phyloP scores from a whole-genome alignment of 768 basidiomycete species.

The Asterophora lycoperdoides region DNA sequence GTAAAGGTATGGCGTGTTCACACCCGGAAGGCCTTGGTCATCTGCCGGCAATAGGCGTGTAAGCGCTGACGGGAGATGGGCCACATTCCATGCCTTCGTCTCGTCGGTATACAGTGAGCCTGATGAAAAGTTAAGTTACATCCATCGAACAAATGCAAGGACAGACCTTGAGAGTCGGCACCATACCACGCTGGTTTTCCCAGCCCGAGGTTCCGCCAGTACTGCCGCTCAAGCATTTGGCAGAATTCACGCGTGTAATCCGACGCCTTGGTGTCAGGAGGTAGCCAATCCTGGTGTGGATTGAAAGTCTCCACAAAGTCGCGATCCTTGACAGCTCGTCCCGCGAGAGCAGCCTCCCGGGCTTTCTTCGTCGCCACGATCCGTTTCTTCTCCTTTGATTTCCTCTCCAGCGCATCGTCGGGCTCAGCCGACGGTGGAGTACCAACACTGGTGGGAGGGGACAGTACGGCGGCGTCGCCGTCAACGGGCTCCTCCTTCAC shows the following conservation, averaged over 20 bases:
- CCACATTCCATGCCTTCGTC: slow-evolving; percentile 92
- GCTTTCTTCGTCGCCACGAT: slow-evolving; percentile 41
- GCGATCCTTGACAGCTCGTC: slow-evolving; percentile 39
- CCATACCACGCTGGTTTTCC: slow-evolving; percentile 97
- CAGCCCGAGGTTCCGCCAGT: slow-evolving; percentile 88
- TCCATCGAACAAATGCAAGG: not conserved
- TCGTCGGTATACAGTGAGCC: slow-evolving; percentile 70
- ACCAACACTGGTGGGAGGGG: slow-evolving; percentile 40
- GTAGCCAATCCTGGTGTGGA: slow-evolving; percentile 75
- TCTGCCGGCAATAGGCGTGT: slow-evolving; percentile 71
- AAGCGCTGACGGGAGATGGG: slow-evolving; percentile 79
- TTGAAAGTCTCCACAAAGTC: slow-evolving; percentile 71
- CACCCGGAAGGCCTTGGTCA: slow-evolving; percentile 78
- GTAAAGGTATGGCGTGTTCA: slow-evolving; percentile 96
- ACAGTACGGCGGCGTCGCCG: slow-evolving; percentile 26
- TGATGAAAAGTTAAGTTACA: slow-evolving; percentile 19
- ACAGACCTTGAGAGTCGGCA: slow-evolving; percentile 83
- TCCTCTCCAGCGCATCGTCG: slow-evolving; percentile 18
- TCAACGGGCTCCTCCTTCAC: slow-evolving; percentile 50
- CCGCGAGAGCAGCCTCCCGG: slow-evolving; percentile 48
- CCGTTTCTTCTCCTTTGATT: slow-evolving; percentile 31
- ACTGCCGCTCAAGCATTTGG: slow-evolving; percentile 79
- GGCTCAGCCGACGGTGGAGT: slow-evolving; percentile 25
- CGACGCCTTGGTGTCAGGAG: slow-evolving; percentile 58
- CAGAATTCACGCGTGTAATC: slow-evolving; percentile 92